A percentile compares a stretch with the other conserved stretches of the same genome.
phyloP scores from a whole-genome alignment of 139 green algal genomes.

The Klebsormidium nitens region DNA sequence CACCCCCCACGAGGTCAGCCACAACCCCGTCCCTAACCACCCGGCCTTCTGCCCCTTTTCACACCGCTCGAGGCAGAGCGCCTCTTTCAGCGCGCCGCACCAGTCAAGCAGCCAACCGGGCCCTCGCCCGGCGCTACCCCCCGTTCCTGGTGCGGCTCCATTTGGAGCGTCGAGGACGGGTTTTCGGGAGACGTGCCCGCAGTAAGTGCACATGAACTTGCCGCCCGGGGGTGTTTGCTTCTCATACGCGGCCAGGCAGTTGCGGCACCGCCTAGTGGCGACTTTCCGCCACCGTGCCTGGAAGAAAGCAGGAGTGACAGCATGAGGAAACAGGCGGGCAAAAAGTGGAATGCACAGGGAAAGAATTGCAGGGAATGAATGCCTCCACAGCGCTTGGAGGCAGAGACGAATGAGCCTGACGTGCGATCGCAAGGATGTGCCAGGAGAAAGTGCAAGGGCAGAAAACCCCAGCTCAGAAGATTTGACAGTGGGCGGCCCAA shows the following conservation, averaged over 20 bases:
- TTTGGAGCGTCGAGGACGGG: constrained; percentile 28
- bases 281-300: constrained; percentile 32
- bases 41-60: background rate
- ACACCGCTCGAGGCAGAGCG: background rate
- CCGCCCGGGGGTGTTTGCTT: constrained; percentile 18
- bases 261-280: constrained; percentile 17
- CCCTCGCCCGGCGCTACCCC: background rate
- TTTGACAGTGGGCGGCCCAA: too few species aligned
- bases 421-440: too few species aligned
- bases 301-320: too few species aligned
- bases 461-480: too few species aligned
- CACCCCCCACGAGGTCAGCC: background rate
- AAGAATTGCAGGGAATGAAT: too few species aligned
- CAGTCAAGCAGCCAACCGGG: background rate
- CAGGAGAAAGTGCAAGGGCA: too few species aligned
- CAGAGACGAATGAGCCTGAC: too few species aligned
- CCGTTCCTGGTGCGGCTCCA: too few species aligned
- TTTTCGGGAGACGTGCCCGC: constrained; percentile 24
- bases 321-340: too few species aligned
- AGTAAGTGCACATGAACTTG: constrained; percentile 20
- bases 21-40: background rate
- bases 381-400: too few species aligned
- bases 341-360: too few species aligned
- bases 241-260: constrained; percentile 20
- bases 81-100: background rate